Percentiles rank a stretch among this genome's conserved stretches.
Conservation (phyloP, 257 asterid species). For the Nemophila menziesii region DNA sequence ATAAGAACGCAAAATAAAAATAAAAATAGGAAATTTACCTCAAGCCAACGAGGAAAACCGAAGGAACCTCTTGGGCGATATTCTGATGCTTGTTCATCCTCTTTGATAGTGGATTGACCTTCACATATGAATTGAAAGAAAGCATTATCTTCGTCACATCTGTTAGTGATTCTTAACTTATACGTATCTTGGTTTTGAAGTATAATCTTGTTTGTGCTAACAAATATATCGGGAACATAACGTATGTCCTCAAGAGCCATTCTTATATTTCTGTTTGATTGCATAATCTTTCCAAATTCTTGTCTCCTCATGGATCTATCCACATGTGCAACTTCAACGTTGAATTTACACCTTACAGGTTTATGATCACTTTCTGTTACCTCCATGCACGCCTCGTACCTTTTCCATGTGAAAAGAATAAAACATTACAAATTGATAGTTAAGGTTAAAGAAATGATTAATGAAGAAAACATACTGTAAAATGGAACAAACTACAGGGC, state of each 20-base stretch:
- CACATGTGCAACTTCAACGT: conserved; percentile 51
- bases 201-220: conserved; percentile 30
- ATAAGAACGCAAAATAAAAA: too few relatives aligned
- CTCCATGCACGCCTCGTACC: conserved; percentile 77
- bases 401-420: conserved; percentile 9
- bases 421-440: background rate
- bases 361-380: conserved; percentile 82
- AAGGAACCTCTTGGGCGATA: conserved; percentile 45
- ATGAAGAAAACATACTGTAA: conserved; percentile 36
- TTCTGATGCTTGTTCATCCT: conserved; percentile 25
- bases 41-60: conserved; percentile 76
- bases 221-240: conserved; percentile 38
- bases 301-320: conserved; percentile 63
- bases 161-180: conserved; percentile 48
- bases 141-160: conserved; percentile 42
- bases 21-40: conserved; percentile 38
- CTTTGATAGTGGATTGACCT: conserved; percentile 44
- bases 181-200: conserved; percentile 56
- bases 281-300: conserved; percentile 46
- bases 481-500: conserved; percentile 65
- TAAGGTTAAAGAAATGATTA: too few relatives aligned
- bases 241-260: conserved; percentile 36
- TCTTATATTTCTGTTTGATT: conserved; percentile 28
- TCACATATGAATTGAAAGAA: conserved; percentile 45
- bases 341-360: conserved; percentile 65